Base-by-base conservation (phyloP, 1,284 basidiomycete species). In the Vanrija pseudolonga region DNA sequence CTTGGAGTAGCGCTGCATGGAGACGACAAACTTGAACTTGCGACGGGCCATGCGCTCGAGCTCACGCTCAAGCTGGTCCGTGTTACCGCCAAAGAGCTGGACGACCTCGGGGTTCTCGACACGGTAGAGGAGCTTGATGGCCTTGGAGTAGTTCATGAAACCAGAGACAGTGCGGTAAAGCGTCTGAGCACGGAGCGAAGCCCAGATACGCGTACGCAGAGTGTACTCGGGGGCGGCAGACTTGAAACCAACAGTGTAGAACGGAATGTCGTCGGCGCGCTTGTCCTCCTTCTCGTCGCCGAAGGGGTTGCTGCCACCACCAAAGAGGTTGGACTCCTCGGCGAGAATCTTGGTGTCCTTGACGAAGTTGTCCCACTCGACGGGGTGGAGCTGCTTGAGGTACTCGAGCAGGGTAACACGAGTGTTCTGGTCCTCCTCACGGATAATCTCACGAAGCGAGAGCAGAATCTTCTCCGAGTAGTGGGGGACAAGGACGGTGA, bases 71-170 rank as follows among this genome's bases (percentile, higher is more conserved):
- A 98, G 83, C 73, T 87, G 91, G 76, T 98, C 95, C 18, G 95
- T 97, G 78, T 98, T 98, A 42, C 94, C 93, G 50, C 95, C 95
- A 68, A 92, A 97, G 51, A 90, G 82, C 79, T 97, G 94, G 5
- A 98, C 95, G 47, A 98, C 89, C 76, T 98, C 95, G 20, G 95
- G 96, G 79, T 98, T 98, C 80, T 98, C 96, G 53, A 98, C 95
- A 63, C 95, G 92, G 78, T 98, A 97, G 26, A 98, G 84, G n/a
- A 98, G 82, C 79, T 98, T 98, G 85, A 98, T 98, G 18, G 96
- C 95, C 82, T 98, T 98, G 68, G 90, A 86, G 77, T 98, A 98
- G 81, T 98, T 98, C 96, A 98, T 98, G 87, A 98, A 98, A 50
- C 95, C 96, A 45, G 96, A 97, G 17, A 98, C 94, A 19, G 95